Percentiles rank a stretch among this genome's conserved stretches.
These are phyloP conservation scores for Gentiana straminea DNA, from an alignment of 257 asterid genomes.

Conservation along the genomic window DNA sequence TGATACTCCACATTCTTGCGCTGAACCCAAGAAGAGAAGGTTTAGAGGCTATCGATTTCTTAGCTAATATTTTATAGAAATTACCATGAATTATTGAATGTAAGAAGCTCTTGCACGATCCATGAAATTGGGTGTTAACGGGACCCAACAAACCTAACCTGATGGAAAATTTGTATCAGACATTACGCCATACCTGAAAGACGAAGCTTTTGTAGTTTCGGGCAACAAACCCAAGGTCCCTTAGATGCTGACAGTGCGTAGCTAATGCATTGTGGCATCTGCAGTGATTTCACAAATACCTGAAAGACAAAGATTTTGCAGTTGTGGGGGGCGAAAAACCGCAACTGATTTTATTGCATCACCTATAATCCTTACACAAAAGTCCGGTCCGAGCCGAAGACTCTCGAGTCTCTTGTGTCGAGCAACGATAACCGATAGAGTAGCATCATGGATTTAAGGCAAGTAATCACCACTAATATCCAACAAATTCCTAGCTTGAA, in stretches of 20 bases:
- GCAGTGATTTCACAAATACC: conserved; percentile 63
- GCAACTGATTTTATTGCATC: conserved; percentile 67
- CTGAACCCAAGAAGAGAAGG: too few species aligned
- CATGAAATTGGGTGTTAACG: too few species aligned
- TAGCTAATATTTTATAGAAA: too few species aligned
- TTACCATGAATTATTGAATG: too few species aligned
- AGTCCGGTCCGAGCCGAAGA: conserved; percentile 78
- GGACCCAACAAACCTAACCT: too few species aligned
- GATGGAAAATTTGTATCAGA: too few species aligned
- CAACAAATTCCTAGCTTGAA: conserved; percentile 41
- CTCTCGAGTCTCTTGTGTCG: conserved; percentile 65
- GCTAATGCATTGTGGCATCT: conserved; percentile 63
- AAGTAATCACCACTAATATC: conserved; percentile 64
- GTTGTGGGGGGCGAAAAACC: conserved; percentile 49
- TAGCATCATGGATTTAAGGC: conserved; percentile 65
- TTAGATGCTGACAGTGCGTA: conserved; percentile 38
- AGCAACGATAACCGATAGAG: conserved; percentile 60
- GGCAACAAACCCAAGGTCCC: conserved; percentile 62
- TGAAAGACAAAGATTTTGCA: conserved; percentile 53
- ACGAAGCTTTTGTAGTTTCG: too few species aligned
- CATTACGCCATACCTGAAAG: too few species aligned
- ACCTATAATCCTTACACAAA: conserved; percentile 63
- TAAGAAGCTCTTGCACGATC: too few species aligned
- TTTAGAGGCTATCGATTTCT: too few species aligned
- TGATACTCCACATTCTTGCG: too few species aligned